These are phyloP conservation scores for Xylariaceae sp. DNA, from an alignment of 2,329 filamentous ascomycete species.

Conservation along the genomic window DNA sequence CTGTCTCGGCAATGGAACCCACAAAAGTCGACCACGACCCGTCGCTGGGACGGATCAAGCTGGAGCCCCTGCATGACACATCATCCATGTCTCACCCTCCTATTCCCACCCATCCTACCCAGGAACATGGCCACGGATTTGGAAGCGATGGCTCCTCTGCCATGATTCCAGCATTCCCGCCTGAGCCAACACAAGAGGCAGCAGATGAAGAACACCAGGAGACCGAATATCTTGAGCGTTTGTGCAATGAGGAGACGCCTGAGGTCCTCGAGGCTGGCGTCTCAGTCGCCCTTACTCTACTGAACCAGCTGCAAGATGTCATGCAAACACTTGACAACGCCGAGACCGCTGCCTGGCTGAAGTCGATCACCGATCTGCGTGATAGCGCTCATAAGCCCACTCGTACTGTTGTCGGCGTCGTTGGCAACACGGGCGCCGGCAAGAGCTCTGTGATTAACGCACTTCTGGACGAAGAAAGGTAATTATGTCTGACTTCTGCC, in stretches of 20 bases:
- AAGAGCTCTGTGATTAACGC: slow-evolving; percentile 63
- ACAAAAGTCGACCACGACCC: too few relatives aligned
- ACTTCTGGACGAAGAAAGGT: slow-evolving; percentile 56
- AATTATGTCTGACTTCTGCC: slow-evolving; percentile 1
- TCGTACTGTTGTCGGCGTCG: slow-evolving; percentile 51
- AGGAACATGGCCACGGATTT: too few relatives aligned
- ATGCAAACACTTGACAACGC: slow-evolving; percentile 4
- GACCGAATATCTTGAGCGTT: slow-evolving; percentile 17
- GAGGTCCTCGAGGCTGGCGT: slow-evolving; percentile 23
- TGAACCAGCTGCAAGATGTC: slow-evolving; percentile 13
- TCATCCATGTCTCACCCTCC: too few relatives aligned
- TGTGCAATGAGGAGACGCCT: slow-evolving; percentile 10
- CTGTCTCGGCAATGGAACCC: too few relatives aligned
- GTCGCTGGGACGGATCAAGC: too few relatives aligned
- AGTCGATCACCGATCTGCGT: slow-evolving; percentile 38
- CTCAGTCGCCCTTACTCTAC: slow-evolving; percentile 12
- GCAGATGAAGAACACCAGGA: not conserved
- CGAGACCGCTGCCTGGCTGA: slow-evolving; percentile 31
- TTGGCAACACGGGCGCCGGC: slow-evolving; percentile 59
- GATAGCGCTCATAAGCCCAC: slow-evolving; percentile 31
- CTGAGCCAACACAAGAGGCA: too few relatives aligned
- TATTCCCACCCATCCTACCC: too few relatives aligned
- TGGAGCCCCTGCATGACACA: too few relatives aligned
- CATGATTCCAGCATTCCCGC: too few relatives aligned
- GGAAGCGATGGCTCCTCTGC: too few relatives aligned